Evolutionary conservation across 2,329 filamentous ascomycete species (phyloP).

Genomic region (Sporothrix brasiliensis): DNA sequence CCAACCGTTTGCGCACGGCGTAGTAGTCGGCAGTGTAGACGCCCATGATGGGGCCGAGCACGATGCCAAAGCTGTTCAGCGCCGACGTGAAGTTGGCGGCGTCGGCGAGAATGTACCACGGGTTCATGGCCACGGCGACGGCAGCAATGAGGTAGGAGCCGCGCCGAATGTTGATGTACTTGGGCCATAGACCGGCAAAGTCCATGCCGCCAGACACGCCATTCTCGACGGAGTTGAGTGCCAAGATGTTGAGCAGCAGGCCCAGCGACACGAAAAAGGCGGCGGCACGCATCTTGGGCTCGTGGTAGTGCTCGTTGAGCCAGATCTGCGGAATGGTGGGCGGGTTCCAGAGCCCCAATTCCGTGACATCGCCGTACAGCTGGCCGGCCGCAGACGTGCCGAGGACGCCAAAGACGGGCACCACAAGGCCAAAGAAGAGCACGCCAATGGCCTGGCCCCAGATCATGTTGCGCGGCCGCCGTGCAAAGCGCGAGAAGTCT

Average conservation of each 20-base stretch:
- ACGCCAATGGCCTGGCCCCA: conserved; percentile 47
- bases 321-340: conserved; percentile 46
- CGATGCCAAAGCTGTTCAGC: conserved; percentile 46
- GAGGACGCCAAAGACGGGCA: conserved; percentile 46
- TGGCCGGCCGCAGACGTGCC: conserved; percentile 39
- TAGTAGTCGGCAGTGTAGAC: conserved; percentile 27
- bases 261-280: conserved; percentile 52
- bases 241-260: conserved; percentile 51
- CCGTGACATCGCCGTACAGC: conserved; percentile 39
- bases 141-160: conserved; percentile 54
- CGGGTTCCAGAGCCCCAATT: conserved; percentile 47
- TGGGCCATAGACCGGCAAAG: conserved; percentile 54
- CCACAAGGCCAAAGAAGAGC: conserved; percentile 45
- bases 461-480: conserved; percentile 46
- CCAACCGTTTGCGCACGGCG: conserved; percentile 1
- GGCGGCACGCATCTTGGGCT: conserved; percentile 45
- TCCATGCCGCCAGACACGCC: conserved; percentile 58
- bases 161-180: conserved; percentile 58
- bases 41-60: conserved; percentile 29
- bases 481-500: conserved; percentile 50
- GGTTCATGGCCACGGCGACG: conserved; percentile 50
- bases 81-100: conserved; percentile 52
- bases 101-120: conserved; percentile 54
- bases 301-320: conserved; percentile 41
- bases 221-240: conserved; percentile 52